Conservation (phyloP, 2,329 filamentous ascomycete genomes). For the Talaromyces sp. region DNA sequence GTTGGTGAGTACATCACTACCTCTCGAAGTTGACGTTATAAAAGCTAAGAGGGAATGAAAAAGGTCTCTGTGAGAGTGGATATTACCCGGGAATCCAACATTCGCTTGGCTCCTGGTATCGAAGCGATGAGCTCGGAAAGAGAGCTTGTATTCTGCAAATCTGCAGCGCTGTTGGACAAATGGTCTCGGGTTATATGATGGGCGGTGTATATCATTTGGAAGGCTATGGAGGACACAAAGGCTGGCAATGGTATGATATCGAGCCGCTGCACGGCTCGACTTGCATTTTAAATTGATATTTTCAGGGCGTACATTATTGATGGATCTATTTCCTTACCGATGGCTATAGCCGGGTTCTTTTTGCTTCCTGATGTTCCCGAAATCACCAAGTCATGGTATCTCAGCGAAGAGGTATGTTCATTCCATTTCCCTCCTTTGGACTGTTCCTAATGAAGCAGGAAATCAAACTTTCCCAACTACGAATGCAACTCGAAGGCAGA, state of each 20-base stretch:
- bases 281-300: neutral
- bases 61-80: conserved; percentile 26
- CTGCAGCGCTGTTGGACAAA: conserved; percentile 39
- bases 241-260: conserved; percentile 47
- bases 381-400: conserved; percentile 46
- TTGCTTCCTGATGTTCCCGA: conserved; percentile 48
- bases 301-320: conserved; percentile 25
- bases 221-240: conserved; percentile 42
- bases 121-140: conserved; percentile 48
- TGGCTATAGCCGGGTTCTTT: conserved; percentile 48
- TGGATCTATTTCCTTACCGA: conserved; percentile 49
- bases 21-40: neutral
- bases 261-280: neutral
- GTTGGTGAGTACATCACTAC: conserved; percentile 29
- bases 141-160: conserved; percentile 50
- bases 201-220: conserved; percentile 48
- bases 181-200: conserved; percentile 52
- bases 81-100: conserved; percentile 52
- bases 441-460: conserved; percentile 25
- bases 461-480: conserved; percentile 41
- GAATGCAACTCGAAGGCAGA: conserved; percentile 49
- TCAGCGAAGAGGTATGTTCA: conserved; percentile 33
- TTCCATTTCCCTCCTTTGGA: neutral
- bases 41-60: neutral
- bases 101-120: conserved; percentile 50